Conservation (phyloP, 305 asterid species). For the Fraxinus dipetala region DNA sequence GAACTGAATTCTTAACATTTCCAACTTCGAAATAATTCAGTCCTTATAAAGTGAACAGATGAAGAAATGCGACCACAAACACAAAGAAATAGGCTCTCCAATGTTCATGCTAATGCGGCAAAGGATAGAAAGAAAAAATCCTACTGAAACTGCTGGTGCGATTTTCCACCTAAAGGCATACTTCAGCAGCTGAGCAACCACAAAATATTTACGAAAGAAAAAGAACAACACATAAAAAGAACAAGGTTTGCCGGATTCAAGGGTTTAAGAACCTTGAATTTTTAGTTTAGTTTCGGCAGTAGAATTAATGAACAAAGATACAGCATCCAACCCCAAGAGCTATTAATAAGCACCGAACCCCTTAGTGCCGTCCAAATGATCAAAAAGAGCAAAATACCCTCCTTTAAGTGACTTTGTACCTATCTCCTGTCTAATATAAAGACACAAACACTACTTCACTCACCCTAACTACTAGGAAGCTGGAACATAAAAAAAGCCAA, state of each 20-base stretch:
- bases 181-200: not conserved
- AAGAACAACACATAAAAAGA: not conserved
- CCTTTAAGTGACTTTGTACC: not conserved
- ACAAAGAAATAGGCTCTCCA: not conserved
- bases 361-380: not conserved
- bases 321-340: not conserved
- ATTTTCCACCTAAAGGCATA: not conserved
- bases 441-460: not conserved
- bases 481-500: not conserved
- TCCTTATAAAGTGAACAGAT: not conserved
- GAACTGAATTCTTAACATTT: not conserved
- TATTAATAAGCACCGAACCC: not conserved
- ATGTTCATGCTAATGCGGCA: not conserved
- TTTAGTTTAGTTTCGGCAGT: not conserved
- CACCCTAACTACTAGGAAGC: not conserved
- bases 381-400: not conserved
- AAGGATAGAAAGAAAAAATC: not conserved
- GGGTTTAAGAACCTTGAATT: not conserved
- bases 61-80: not conserved
- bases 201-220: not conserved
- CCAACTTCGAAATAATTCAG: not conserved
- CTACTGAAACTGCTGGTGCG: not conserved
- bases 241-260: not conserved
- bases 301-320: not conserved
- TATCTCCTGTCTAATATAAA: not conserved